Conservation (phyloP, 371 early-diverging fungal genomes). For the Cokeromyces recurvatus region DNA sequence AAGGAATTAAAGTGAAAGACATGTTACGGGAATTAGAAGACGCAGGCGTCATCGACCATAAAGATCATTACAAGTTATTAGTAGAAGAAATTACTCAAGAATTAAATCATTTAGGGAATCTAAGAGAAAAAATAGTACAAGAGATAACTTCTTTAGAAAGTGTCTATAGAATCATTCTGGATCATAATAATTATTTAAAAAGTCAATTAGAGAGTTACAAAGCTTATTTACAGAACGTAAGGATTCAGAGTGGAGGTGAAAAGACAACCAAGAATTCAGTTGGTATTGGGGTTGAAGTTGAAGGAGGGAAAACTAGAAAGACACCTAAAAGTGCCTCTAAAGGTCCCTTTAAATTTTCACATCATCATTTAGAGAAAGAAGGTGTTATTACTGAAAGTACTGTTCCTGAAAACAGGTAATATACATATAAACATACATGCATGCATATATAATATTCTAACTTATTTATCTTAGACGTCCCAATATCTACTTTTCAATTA, state of each 20-base stretch:
- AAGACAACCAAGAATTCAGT: conserved; percentile 40
- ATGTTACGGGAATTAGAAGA: conserved; percentile 81
- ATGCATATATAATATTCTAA: background rate
- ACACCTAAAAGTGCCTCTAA: conserved; percentile 30
- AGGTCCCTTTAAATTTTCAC: conserved; percentile 77
- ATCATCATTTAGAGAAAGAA: conserved; percentile 81
- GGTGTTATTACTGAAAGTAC: conserved; percentile 91
- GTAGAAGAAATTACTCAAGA: conserved; percentile 82
- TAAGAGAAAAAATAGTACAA: conserved; percentile 77
- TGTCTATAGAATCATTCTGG: conserved; percentile 89
- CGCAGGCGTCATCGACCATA: conserved; percentile 60
- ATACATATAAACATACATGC: conserved; percentile 10
- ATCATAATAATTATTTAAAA: conserved; percentile 89
- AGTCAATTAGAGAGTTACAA: conserved; percentile 92
- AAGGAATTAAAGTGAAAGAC: conserved; percentile 88
- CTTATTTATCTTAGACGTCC: too few relatives aligned
- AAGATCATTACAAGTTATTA: conserved; percentile 71
- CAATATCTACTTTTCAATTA: conserved; percentile 86
- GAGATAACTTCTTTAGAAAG: conserved; percentile 74
- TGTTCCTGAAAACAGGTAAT: conserved; percentile 78
- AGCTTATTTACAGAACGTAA: conserved; percentile 91
- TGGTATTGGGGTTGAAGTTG: conserved; percentile 46
- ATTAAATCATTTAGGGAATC: conserved; percentile 78
- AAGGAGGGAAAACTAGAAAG: conserved; percentile 27
- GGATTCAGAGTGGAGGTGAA: conserved; percentile 73